Evolutionary conservation across 306 rosid genomes (phyloP).

Genomic region (Biancaea sappan): DNA sequence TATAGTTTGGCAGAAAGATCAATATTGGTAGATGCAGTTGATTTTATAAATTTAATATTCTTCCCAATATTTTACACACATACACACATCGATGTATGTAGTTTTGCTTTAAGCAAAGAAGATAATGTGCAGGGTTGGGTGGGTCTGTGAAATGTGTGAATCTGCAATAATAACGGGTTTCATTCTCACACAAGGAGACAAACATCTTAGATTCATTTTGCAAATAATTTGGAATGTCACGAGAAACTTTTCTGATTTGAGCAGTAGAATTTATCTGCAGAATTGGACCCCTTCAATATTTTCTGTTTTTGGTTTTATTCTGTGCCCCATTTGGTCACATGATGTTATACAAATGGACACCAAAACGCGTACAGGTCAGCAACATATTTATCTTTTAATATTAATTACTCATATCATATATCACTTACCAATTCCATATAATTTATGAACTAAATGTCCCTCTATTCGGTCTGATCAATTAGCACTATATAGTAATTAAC

Average conservation of each 20-base stretch:
- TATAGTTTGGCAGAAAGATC: conserved; percentile 5
- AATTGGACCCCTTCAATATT: conserved; percentile 46
- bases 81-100: neutral
- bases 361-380: conserved; percentile 58
- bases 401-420: conserved; percentile 9
- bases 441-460: conserved; percentile 12
- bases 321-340: conserved; percentile 47
- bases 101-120: conserved; percentile 2
- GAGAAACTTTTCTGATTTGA: conserved; percentile 66
- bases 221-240: conserved; percentile 66
- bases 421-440: conserved; percentile 25
- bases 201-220: conserved; percentile 33
- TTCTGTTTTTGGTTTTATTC: conserved; percentile 43
- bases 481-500: neutral
- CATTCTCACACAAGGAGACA: conserved; percentile 45
- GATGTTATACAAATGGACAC: conserved; percentile 42
- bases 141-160: conserved; percentile 41
- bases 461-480: conserved; percentile 25
- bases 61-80: neutral
- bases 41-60: no score
- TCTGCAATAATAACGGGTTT: conserved; percentile 22
- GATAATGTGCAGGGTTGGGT: neutral
- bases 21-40: conserved; percentile 23
- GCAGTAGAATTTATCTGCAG: conserved; percentile 46
- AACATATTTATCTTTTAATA: conserved; percentile 14